These are phyloP conservation scores for Pseudogymnoascus sp. DNA, from an alignment of 2,329 filamentous ascomycete species.

Conservation along the genomic window DNA sequence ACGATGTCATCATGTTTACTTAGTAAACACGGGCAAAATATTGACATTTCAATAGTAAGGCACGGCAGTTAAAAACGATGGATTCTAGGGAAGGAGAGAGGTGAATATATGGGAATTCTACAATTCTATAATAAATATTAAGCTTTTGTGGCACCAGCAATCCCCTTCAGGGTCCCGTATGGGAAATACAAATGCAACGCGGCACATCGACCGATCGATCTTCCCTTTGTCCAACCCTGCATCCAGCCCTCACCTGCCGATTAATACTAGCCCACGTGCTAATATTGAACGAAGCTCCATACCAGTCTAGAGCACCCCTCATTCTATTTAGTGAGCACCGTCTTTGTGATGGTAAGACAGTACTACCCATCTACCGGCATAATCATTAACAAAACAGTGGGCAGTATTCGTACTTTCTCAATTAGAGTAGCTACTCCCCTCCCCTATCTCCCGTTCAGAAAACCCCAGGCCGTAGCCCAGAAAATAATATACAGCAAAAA, in stretches of 20 bases:
- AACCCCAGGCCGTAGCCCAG: background rate
- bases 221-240: background rate
- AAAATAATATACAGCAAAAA: background rate
- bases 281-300: background rate
- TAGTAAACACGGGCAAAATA: background rate
- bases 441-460: background rate
- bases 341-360: background rate
- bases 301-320: background rate
- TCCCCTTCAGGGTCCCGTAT: background rate
- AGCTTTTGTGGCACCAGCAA: background rate
- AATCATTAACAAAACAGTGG: background rate
- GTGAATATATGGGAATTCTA: background rate
- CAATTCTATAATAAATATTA: background rate
- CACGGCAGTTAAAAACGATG: background rate
- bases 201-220: background rate
- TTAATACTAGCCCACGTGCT: background rate
- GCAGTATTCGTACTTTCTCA: background rate
- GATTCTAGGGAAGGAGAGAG: background rate
- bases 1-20: slow-evolving; percentile 7
- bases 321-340: background rate
- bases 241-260: background rate
- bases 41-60: background rate
- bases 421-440: background rate
- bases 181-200: background rate
- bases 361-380: background rate